Conservation (phyloP, 2,329 filamentous ascomycete species). For the Colletotrichum tropicicola region DNA sequence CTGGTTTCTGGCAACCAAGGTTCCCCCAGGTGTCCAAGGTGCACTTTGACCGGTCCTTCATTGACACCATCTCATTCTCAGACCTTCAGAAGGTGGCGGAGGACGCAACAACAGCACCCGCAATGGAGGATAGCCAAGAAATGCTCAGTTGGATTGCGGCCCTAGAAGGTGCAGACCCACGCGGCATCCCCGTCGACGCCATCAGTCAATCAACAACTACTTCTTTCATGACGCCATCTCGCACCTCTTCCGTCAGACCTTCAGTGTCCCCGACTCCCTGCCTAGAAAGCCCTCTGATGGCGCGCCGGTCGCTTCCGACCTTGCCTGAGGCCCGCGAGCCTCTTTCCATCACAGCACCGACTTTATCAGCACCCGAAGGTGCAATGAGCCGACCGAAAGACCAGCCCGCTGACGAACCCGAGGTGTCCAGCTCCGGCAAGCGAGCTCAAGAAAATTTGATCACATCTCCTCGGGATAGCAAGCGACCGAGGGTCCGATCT, state of each 20-base stretch:
- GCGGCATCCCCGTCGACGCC: slow-evolving; percentile 51
- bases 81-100: slow-evolving; percentile 75
- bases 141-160: slow-evolving; percentile 68
- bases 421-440: neutral
- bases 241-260: neutral
- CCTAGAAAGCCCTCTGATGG: neutral
- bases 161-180: slow-evolving; percentile 64
- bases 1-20: slow-evolving; percentile 76
- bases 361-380: slow-evolving; percentile 24
- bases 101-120: slow-evolving; percentile 59
- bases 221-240: slow-evolving; percentile 22
- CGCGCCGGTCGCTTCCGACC: neutral
- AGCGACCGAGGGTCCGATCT: neutral
- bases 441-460: neutral
- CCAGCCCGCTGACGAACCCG: neutral
- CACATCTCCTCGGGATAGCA: neutral
- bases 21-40: slow-evolving; percentile 82
- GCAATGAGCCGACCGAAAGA: neutral
- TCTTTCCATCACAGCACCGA: slow-evolving; percentile 23
- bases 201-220: slow-evolving; percentile 55
- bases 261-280: slow-evolving; percentile 14
- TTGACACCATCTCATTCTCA: slow-evolving; percentile 73
- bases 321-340: neutral
- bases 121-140: slow-evolving; percentile 67
- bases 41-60: slow-evolving; percentile 77